phyloP scores from a whole-genome alignment of 2,329 filamentous ascomycete genomes.

The Xylariaceae sp. region DNA sequence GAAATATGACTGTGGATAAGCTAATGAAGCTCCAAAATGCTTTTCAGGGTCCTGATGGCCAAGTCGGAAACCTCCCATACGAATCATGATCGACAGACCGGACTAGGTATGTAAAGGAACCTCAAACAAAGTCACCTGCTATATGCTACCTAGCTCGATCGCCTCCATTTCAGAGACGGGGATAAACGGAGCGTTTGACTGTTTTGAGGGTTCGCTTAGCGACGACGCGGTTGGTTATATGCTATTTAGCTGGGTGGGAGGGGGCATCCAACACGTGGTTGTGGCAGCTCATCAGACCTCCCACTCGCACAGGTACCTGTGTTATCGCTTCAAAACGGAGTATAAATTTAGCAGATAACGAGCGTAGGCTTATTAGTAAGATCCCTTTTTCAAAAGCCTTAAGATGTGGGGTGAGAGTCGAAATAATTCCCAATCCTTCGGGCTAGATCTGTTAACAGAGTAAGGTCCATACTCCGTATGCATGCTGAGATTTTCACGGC shows the following conservation, averaged over 20 bases:
- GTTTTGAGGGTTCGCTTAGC: background rate
- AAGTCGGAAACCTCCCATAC: slow-evolving; percentile 6
- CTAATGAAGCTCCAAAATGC: background rate
- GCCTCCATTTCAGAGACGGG: background rate
- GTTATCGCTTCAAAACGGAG: too few species aligned
- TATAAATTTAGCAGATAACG: too few species aligned
- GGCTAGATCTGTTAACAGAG: too few species aligned
- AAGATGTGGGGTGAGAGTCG: too few species aligned
- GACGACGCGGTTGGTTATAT: background rate
- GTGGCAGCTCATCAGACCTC: slow-evolving; percentile 1
- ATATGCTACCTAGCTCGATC: slow-evolving; percentile 10
- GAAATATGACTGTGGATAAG: too few species aligned
- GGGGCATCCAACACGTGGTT: slow-evolving; percentile 13
- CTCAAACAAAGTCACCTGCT: slow-evolving; percentile 17
- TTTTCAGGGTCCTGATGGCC: background rate
- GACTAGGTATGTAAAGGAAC: background rate
- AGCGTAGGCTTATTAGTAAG: slow-evolving; percentile 15
- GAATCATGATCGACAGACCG: slow-evolving; percentile 8
- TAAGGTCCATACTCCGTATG: too few species aligned
- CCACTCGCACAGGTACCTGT: background rate
- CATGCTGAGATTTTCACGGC: too few species aligned
- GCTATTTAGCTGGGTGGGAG: too few species aligned
- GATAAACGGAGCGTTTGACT: background rate
- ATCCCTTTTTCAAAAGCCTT: too few species aligned
- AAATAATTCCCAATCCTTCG: too few species aligned